Evolutionary conservation across 257 asterid genomes (phyloP), one percentile per base, ranked within the genome.

Genomic region (Jacaranda copaia): DNA sequence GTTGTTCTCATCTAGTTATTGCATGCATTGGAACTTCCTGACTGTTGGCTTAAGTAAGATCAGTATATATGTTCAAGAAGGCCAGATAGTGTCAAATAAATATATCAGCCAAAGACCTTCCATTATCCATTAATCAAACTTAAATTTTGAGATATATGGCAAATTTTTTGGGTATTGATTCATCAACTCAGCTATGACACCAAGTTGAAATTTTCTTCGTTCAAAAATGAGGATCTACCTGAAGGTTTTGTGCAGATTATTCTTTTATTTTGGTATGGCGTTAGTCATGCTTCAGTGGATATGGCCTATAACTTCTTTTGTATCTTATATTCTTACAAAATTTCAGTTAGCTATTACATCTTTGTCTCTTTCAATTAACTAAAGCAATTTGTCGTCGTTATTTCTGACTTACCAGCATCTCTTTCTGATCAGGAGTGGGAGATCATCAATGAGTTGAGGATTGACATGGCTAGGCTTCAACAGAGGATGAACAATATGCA

Each of bases 401-500:
- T 16, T 53, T 38, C 15, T 19, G 60, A 75, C 5, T 56, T 66
- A 64, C 62, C 43, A 20, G 53, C 51, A 0, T 39, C 11, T 68
- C 16, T 72, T 62, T 59, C 18, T 68, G 55, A 18, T 67, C 84
- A 94, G 96, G 93, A 91, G 69, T 91, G 89, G 89, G 96, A 88
- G 55, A 81, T 89, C 58, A 81, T 94, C 81, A 87, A 84, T 42
- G 97, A 89, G 76, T 82, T 92, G 84, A 89, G 93, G 78, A 77
- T 83, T 38, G 97, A 95, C 82, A 85, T 92, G 89, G 92, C 87
- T 40, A 81, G 89, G 87, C 98, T 95, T 84, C 92, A 87, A 20
- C 93, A 88, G 76, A 84, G 89, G 84, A 89, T 95, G 98, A 81
- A 84, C 63, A 79, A 81, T 62, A 88, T 95, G 97, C 97, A 95